These are phyloP conservation scores for Mycena sp. DNA, from an alignment of 1,284 basidiomycete species.

Conservation along the genomic window DNA sequence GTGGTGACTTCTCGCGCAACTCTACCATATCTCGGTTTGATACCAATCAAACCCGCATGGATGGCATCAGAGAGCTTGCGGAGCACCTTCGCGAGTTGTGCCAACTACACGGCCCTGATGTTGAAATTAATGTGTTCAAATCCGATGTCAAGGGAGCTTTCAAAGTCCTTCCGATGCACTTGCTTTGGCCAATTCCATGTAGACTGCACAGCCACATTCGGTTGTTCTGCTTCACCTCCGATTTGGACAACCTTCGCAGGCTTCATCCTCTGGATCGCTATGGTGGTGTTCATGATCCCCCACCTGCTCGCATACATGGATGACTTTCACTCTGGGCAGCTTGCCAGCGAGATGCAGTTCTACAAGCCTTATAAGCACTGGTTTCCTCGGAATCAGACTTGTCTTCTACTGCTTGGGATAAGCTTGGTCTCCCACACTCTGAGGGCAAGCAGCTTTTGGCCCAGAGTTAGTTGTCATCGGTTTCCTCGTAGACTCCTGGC, in stretches of 20 bases:
- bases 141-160: conserved; percentile 45
- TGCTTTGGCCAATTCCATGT: no score
- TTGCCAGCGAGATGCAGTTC: conserved; percentile 12
- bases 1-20: conserved; percentile 42
- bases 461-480: conserved; percentile 41
- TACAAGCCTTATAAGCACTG: conserved; percentile 43
- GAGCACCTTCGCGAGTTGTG: background rate
- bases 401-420: conserved; percentile 42
- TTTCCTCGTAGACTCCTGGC: conserved; percentile 39
- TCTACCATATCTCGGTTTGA: conserved; percentile 39
- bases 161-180: conserved; percentile 42
- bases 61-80: conserved; percentile 18
- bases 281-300: conserved; percentile 13
- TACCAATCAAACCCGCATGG: no score
- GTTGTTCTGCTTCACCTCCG: no score
- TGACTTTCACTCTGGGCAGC: conserved; percentile 31
- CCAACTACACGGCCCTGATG: conserved; percentile 11
- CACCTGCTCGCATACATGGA: conserved; percentile 38
- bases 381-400: conserved; percentile 35
- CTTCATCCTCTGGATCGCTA: conserved; percentile 40
- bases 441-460: conserved; percentile 43
- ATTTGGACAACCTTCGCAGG: no score
- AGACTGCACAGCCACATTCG: no score
- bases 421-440: conserved; percentile 42
- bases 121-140: conserved; percentile 34